Evolutionary conservation across 257 asterid genomes (phyloP), one percentile per base, ranked within the genome.

Genomic region (Penstemon newberryi): DNA sequence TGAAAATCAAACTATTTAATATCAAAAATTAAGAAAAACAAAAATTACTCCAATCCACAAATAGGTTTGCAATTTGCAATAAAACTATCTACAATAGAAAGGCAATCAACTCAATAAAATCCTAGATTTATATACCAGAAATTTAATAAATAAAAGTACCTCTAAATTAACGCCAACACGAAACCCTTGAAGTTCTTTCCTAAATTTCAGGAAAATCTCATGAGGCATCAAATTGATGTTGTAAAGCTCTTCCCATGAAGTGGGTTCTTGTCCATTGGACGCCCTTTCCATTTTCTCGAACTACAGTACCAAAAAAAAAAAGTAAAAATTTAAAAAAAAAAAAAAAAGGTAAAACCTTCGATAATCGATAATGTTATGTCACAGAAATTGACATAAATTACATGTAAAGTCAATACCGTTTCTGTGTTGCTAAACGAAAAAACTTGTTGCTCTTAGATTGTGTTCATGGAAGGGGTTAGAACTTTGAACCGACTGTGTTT

Each of bases 141-240:
- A 63, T 8, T 9, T 3, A 37, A 50, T 19, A 1, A 41, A 58
- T 59, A 61, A 19, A 49, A 63, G 56, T 73, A 91, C 97, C 99
- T 91, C 96, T 69, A 91, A 71, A 76, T 94, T 94, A 73, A 91
- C 78, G 63, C 99, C 97, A 54, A 87, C 77, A 25, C 97, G 97
- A 72, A 76, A 75, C 37, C 96, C 95, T 78, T 90, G 87, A 54
- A 79, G 63, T 78, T 91, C 86, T 80, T 80, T 94, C 59, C 99
- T 77, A 70, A 94, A 91, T 83, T 94, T 91, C 55, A 89, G 68
- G 72, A 90, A 89, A 61, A 94, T 70, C 82, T 94, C 96, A 0
- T 94, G 82, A 42, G 99, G 97, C 85, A 94, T 76, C 82, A 94
- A 84, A 85, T 89, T 89, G 58, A 91, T 73, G 70, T 82, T 94